Evolutionary conservation across 2,329 filamentous ascomycete species (phyloP).

Genomic region (Xylariaceae sp.): DNA sequence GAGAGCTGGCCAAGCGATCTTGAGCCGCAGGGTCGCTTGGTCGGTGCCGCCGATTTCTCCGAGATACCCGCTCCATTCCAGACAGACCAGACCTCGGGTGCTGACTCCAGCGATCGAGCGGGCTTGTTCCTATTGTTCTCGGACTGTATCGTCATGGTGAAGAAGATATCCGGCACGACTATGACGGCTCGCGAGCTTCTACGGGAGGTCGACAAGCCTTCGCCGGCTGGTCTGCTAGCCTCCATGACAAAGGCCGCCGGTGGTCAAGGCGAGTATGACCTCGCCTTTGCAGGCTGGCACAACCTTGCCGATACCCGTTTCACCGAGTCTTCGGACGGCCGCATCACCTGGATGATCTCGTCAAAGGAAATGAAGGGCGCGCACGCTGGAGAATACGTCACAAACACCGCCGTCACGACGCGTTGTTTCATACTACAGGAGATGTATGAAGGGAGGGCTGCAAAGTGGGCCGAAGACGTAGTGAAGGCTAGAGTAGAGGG

Average conservation of each 20-base stretch:
- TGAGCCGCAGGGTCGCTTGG: slow-evolving; percentile 67
- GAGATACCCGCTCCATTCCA: slow-evolving; percentile 69
- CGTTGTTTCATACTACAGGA: slow-evolving; percentile 67
- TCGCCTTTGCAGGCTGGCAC: slow-evolving; percentile 69
- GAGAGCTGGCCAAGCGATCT: slow-evolving; percentile 69
- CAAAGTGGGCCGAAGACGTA: slow-evolving; percentile 75
- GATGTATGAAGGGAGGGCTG: slow-evolving; percentile 68
- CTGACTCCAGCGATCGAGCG: slow-evolving; percentile 38
- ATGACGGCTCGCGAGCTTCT: slow-evolving; percentile 69
- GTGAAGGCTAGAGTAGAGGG: slow-evolving; percentile 80
- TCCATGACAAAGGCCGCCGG: slow-evolving; percentile 57
- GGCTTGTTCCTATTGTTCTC: slow-evolving; percentile 80
- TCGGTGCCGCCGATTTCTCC: slow-evolving; percentile 71
- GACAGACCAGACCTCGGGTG: slow-evolving; percentile 30
- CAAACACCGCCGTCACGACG: slow-evolving; percentile 46
- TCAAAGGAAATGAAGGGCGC: slow-evolving; percentile 52
- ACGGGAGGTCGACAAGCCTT: slow-evolving; percentile 78
- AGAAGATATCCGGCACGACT: slow-evolving; percentile 56
- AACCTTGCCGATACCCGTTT: slow-evolving; percentile 63
- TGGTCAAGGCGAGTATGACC: slow-evolving; percentile 57
- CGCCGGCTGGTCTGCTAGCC: slow-evolving; percentile 53
- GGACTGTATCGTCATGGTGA: slow-evolving; percentile 70
- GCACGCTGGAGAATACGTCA: slow-evolving; percentile 39
- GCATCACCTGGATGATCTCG: slow-evolving; percentile 61
- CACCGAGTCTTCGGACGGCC: slow-evolving; percentile 60